These are phyloP conservation scores for Albatrellus sp. DNA, from an alignment of 1,284 basidiomycete species.

Conservation along the genomic window DNA sequence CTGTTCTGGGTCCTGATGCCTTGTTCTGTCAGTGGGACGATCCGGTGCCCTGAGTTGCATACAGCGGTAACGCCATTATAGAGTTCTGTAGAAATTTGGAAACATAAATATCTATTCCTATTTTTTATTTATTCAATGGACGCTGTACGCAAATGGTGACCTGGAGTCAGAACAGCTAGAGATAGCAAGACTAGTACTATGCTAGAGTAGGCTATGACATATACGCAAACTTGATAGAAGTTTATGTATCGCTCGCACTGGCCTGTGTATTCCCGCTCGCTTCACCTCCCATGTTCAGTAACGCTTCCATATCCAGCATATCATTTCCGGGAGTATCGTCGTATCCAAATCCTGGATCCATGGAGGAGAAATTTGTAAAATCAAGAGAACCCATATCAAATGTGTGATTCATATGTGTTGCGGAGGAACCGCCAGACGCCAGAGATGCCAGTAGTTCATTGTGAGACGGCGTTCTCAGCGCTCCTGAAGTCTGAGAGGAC, in stretches of 20 bases:
- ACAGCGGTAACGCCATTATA: no score
- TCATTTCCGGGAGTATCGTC: slow-evolving; percentile 8
- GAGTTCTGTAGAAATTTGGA: no score
- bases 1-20: not conserved
- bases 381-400: slow-evolving; percentile 31
- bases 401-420: slow-evolving; percentile 10
- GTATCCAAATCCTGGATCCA: slow-evolving; percentile 24
- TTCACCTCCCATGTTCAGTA: slow-evolving; percentile 12
- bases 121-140: no score
- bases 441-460: no score
- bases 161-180: no score
- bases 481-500: not conserved
- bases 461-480: no score
- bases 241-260: not conserved
- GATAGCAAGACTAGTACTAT: no score
- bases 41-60: not conserved
- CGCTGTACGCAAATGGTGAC: no score
- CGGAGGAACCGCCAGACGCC: slow-evolving; percentile 8
- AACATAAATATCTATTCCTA: no score
- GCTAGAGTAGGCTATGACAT: no score
- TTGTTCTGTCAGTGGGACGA: not conserved
- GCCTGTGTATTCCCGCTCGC: not conserved
- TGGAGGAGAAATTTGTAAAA: slow-evolving; percentile 20
- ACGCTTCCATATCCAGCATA: slow-evolving; percentile 21
- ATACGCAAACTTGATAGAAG: not conserved